Conservation (phyloP, 371 early-diverging fungal genomes). For the Mortierella sp. region DNA sequence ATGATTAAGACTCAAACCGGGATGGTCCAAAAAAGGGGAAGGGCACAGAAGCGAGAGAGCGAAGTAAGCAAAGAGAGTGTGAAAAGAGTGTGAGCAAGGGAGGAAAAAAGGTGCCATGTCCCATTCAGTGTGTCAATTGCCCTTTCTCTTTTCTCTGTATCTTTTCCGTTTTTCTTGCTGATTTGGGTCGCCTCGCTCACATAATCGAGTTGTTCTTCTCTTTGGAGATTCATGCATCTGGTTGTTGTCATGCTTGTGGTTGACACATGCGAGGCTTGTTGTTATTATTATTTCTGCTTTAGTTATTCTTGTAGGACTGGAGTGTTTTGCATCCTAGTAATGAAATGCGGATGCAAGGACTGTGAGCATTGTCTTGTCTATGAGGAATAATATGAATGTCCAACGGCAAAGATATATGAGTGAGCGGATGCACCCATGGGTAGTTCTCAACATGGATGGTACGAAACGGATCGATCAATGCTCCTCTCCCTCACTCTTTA, state of each 20-base stretch:
- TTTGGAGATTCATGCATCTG: not conserved
- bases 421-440: not conserved
- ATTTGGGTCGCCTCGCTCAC: not conserved
- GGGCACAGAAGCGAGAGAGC: not conserved
- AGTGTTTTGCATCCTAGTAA: not conserved
- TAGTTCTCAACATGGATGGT: not conserved
- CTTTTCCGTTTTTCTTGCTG: not conserved
- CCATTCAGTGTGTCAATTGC: not conserved
- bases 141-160: not conserved
- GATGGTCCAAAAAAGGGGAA: slow-evolving; percentile 6
- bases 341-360: not conserved
- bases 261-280: not conserved
- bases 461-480: slow-evolving; percentile 5
- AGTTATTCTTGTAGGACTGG: not conserved
- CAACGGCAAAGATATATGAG: not conserved
- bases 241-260: not conserved
- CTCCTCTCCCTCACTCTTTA: not conserved
- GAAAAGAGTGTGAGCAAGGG: not conserved
- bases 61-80: not conserved
- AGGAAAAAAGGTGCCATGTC: not conserved
- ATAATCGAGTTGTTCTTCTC: not conserved
- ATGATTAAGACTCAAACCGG: not conserved
- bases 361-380: not conserved
- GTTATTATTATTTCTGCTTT: not conserved
- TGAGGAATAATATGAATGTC: not conserved